Evolutionary conservation across 2,329 filamentous ascomycete genomes (phyloP), one percentile per base, ranked within the genome.

Genomic region (Phaeoacremonium minimum): DNA sequence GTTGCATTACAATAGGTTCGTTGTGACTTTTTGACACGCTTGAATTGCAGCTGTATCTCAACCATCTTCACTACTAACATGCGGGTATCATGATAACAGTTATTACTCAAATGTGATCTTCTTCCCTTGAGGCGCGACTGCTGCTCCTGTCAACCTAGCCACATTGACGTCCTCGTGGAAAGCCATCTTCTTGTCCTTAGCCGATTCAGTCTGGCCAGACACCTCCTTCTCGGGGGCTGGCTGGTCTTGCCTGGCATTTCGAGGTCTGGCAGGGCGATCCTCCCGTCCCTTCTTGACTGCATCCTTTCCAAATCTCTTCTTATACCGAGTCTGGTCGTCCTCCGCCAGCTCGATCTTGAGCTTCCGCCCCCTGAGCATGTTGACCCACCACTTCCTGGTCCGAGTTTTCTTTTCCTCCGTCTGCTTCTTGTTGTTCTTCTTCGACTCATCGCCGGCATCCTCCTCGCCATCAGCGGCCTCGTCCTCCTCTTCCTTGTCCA

Each of bases 311-410:
- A 85, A 97, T 2, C 93, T 80, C 72, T 97, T 98, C 69, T 91
- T 91, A 63, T 98, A 98, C 40, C 93, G 72, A 20, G 80, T 79
- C 49, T 87, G 81, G 40, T 90, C 80, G 60, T 97, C 93, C 65
- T 98, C 93, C 15, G 93, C 93, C 52, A 91, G 89, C 60, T 98
- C 91, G 58, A 93, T 81, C 57, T 91, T 87, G 47, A 98, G 71
- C 45, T 81, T 75, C 18, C 93, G 78, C 18, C 90, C 89, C 35
- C 85, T 70, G 38, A 96, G 74, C 51, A 81, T 77, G 64, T 95
- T 95, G 46, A 96, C 83, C 76, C 88, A 94, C 74, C 89, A 87
- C 60, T 83, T 84, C 46, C 74, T 68, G 50, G 63, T 78, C 61
- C 78, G 80, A 49, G 67, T 74, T 56, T 72, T 72, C 55, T 64